Evolutionary conservation across 1,284 basidiomycete species (phyloP), one percentile per base, ranked within the genome.

Genomic region (Tausonia pullulans): DNA sequence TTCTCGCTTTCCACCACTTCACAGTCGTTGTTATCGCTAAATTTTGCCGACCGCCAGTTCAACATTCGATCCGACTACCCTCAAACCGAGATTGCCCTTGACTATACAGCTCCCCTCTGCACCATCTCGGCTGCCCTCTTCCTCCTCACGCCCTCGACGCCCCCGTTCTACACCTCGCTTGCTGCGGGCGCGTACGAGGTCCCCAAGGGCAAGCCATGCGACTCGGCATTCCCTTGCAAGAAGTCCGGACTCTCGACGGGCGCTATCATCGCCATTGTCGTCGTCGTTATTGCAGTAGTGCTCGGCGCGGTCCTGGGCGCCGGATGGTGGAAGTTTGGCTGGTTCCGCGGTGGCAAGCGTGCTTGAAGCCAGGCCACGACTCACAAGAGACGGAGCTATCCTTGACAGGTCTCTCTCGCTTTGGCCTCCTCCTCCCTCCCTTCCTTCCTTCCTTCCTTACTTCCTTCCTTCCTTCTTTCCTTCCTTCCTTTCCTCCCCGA

Each of bases 41-140:
- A 27, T 27, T 27, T 27, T 27, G 27, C 27, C 27, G 27, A 27
- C 27, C 27, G 27, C 27, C 27, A 27, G 27, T 95, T 83, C 74
- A 87, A 95, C 72, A 84, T 90, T 66, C 83, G 92, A 43, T 85
- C 83, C 66, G 88, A 91, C 72, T 91, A 86, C 84, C 83, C 83
- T 0, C 79, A 91, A 76, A 85, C 84, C 10, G 88, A 91, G 82
- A 80, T 85, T 63, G 87, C 85, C 45, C 76, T 90, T 56, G 88
- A 90, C 69, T 92, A 93, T 74, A 90, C 88, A 69, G 88, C 91
- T 1, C 90, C 90, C 2, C 79, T 95, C 74, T 79, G 94, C 14
- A 87, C 88, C 4, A 80, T 95, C 40, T 84, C 87, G 0, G 87
- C 90, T 14, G 74, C 73, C 73, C 46, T 56, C 11, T 27, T 66